A percentile compares a stretch with the other conserved stretches of the same genome.
These are phyloP conservation scores for Strobilomyces confusus DNA, from an alignment of 768 basidiomycete species.

Conservation along the genomic window DNA sequence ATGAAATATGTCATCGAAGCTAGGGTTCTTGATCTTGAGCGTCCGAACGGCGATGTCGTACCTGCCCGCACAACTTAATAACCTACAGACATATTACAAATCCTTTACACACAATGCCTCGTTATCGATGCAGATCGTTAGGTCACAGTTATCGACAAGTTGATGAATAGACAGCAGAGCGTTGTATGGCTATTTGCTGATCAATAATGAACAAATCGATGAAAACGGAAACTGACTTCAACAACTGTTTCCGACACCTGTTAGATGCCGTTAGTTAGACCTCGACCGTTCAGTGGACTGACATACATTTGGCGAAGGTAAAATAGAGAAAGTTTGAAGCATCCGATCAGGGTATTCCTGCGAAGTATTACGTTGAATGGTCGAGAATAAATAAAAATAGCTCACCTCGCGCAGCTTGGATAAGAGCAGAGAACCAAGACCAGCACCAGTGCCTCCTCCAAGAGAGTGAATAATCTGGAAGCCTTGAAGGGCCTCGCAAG, in stretches of 20 bases:
- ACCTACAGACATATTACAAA: background rate
- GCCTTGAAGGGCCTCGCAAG: constrained; percentile 84
- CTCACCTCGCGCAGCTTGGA: constrained; percentile 77
- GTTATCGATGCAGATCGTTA: constrained; percentile 84
- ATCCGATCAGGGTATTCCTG: constrained; percentile 56
- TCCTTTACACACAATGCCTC: constrained; percentile 62
- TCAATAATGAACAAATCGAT: constrained; percentile 6
- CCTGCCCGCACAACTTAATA: constrained; percentile 35
- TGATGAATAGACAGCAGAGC: constrained; percentile 82
- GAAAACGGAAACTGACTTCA: constrained; percentile 36
- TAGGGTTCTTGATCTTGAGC: constrained; percentile 60
- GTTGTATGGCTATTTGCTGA: constrained; percentile 65
- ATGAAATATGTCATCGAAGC: constrained; percentile 63
- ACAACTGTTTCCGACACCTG: constrained; percentile 49
- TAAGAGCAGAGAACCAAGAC: constrained; percentile 75
- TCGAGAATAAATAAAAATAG: constrained; percentile 1
- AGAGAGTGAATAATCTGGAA: constrained; percentile 88
- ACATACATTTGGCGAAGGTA: constrained; percentile 55
- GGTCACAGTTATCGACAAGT: constrained; percentile 82
- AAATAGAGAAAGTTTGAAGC: constrained; percentile 49
- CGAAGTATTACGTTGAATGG: constrained; percentile 11
- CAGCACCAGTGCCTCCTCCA: constrained; percentile 88
- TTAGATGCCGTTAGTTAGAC: constrained; percentile 9
- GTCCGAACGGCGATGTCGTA: constrained; percentile 69
- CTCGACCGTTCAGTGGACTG: background rate